Evolutionary conservation across 2,329 filamentous ascomycete species (phyloP), one percentile per base, ranked within the genome.

Genomic region (Seiridium cupressi): DNA sequence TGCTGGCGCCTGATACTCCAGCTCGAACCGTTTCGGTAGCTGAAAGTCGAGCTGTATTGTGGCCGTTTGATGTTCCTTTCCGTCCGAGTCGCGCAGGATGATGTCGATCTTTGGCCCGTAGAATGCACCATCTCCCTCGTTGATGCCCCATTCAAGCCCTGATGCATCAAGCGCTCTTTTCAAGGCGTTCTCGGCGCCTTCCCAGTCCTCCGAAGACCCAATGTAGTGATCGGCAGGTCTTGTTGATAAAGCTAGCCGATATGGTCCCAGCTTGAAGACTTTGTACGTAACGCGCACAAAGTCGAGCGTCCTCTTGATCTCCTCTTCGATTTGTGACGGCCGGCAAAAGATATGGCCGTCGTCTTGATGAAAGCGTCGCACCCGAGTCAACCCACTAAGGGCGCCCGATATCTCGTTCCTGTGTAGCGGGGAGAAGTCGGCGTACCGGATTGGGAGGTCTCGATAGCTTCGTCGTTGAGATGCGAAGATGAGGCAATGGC

Each of bases 341-440:
- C 89, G 88, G 77, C 93, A 97, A 83, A 99, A 97, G 67, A 97
- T 95, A 74, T 99, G 95, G 3, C 91, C 91, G 74, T 99, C 95
- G 69, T 99, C 95, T 77, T 98, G 94, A 73, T 95, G 90, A 81
- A 99, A 98, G 66, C 93, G 88, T 54, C 95, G 88, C 9, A 98
- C 94, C 74, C 95, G 88, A 3, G 95, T 98, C 64, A 99, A 82
- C 40, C 95, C 95, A 51, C 89, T 91, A 48, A 99, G 82, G 4
- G 95, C 94, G 58, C 95, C 95, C 2, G 93, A 97, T 40, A 93
- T 89, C 77, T 99, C 95, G 73, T 99, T 98, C 60, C 95, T 86
- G 79, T 99, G 95, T 57, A 99, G 82, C 34, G 96, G 91, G 74
- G 94, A 94, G 75, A 98, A 98, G 74, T 99, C 95, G 56, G 95